Evolutionary conservation across 1,284 basidiomycete species (phyloP), one percentile per base, ranked within the genome.

Genomic region (Pisolithus thermaeus): DNA sequence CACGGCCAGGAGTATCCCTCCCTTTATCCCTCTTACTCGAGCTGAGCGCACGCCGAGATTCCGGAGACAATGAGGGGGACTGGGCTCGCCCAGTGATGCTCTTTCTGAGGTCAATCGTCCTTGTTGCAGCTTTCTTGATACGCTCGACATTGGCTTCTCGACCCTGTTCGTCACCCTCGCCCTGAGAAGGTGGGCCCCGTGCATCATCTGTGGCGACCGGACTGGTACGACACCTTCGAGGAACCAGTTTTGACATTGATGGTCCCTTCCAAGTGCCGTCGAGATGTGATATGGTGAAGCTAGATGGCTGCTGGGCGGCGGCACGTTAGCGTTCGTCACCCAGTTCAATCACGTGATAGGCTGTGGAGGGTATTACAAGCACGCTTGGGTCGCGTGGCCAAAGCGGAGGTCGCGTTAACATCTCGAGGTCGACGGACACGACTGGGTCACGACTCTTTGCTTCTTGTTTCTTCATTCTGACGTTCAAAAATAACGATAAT

Each of bases 81-180:
- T 66, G 59, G 37, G 73, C 59, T 52, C 68, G 76, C 41, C 62
- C 67, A 52, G 73, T 71, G 38, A 78, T 64, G 61, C 78, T 83
- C 61, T 75, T 75, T 53, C 79, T 78, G 37, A 89, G 71, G 54
- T 79, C 76, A 44, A 77, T 77, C 2, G 78, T 78, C 64, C 70
- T 79, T 57, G 78, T 78, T 47, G 81, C 75, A 0, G 72, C 73
- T 65, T 58, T 67, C 56, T 67, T 70, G 36, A 70, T 59, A 40
- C 57, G 57, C 38, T 61, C 56, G 72, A 77, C 48, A 72, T 72
- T 56, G 69, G 66, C 60, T 66, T 71, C 45, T 58, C 63, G 20
- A 65, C 58, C 50, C 56, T 63, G 52, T 59, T 61, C 58, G 52
- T 12, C 32, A 12, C 51, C 50, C 47, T 56, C 51, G 52, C 58